Conservation (phyloP, 306 rosid genomes). For the Biancaea sappan region DNA sequence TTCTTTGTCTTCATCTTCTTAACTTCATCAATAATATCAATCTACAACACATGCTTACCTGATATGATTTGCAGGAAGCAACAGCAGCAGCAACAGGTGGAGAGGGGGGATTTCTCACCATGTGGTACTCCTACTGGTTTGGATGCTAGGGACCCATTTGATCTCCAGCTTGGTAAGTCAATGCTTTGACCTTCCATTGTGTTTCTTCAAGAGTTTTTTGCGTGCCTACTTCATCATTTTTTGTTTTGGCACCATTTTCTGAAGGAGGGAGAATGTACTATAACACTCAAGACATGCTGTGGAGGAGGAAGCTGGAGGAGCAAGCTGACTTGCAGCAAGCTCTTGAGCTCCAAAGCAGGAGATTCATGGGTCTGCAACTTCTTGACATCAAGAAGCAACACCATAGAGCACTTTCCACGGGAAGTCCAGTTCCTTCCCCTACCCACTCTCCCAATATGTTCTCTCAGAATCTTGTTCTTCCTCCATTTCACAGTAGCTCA, state of each 20-base stretch:
- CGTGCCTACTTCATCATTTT: neutral
- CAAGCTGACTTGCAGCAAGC: conserved; percentile 91
- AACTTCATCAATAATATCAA: neutral
- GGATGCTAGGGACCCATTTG: conserved; percentile 77
- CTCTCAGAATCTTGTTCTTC: conserved; percentile 48
- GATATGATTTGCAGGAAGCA: conserved; percentile 67
- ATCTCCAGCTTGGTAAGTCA: conserved; percentile 80
- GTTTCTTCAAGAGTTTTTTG: neutral
- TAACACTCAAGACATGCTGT: conserved; percentile 75
- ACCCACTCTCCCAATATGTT: conserved; percentile 66
- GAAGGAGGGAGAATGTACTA: conserved; percentile 88
- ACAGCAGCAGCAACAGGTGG: conserved; percentile 64
- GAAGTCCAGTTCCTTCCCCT: conserved; percentile 81
- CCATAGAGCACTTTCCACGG: conserved; percentile 65
- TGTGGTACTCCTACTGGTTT: conserved; percentile 93
- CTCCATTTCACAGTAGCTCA: conserved; percentile 53
- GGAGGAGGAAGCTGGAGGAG: conserved; percentile 94
- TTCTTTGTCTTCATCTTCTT: neutral
- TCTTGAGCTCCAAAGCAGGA: conserved; percentile 83
- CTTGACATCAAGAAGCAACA: conserved; percentile 88
- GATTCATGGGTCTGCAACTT: conserved; percentile 87
- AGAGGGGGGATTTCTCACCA: conserved; percentile 87
- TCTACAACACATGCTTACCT: neutral
- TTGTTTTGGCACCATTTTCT: no score
- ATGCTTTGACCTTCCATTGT: neutral